Evolutionary conservation across 495 filamentous ascomycete species (phyloP), one percentile per base, ranked within the genome.

Genomic region (Sabuloglossum arenarium): DNA sequence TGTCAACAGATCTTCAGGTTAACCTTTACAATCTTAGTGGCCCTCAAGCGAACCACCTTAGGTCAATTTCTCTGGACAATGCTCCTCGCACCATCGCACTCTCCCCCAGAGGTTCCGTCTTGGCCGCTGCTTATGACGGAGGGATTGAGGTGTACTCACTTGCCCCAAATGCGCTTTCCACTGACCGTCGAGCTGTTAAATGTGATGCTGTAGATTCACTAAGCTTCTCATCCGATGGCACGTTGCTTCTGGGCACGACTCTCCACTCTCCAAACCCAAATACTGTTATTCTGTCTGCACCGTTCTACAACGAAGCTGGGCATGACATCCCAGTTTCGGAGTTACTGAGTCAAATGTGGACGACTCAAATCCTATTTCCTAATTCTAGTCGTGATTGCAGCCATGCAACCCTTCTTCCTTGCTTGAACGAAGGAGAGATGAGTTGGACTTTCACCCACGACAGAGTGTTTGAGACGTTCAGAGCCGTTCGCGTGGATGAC

Each of bases 81-180:
- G 71, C 75, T 55, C 85, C 87, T 59, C 76, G 84, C 57, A 78
- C 84, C 42, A 81, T 95, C 58, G 79, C 81, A 8, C 70, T 95
- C 25, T 88, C 86, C 0, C 88, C 88, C 0, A 82, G 79, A 51
- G 88, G 86, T 23, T 75, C 79, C 45, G 84, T 94, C 21, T 71
- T 94, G 57, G 88, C 87, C 24, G 80, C 87, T n/a, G 86, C 86
- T 11, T 94, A 86, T 69, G 79, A 85, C 61, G 84, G 84, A 30
- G 84, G 83, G 14, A 88, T 95, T 58, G 88, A 94, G 62, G 84
- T 95, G 0, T 79, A 88, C 49, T 82, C 87, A 6, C 67, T 94
- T 21, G 79, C 76, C 34, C 70, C 79, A 10, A 74, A 70, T 34
- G 79, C 77, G 9, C 60, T 81, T 19, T 70, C 77, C 21, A 84